A percentile compares a stretch with the other conserved stretches of the same genome.
These are phyloP conservation scores for Prunus davidiana DNA, from an alignment of 306 rosid genomes.

Conservation along the genomic window DNA sequence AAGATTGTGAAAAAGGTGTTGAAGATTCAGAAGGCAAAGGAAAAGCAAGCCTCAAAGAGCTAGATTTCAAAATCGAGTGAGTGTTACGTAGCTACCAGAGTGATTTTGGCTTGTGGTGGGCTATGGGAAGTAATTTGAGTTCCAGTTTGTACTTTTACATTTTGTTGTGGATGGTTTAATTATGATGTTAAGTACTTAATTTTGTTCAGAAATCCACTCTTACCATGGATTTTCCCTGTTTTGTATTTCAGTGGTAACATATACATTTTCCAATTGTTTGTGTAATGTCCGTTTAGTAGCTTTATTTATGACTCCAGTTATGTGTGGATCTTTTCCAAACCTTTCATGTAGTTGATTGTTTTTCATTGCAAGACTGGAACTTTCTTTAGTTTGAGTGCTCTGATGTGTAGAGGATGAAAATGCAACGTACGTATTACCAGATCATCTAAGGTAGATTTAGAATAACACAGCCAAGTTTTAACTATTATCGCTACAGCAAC, in stretches of 20 bases:
- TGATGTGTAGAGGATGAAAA: no score
- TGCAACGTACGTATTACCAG: no score
- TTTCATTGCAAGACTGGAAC: no score
- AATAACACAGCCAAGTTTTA: no score
- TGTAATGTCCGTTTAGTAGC: background rate
- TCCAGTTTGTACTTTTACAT: background rate
- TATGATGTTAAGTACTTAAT: constrained; percentile 1
- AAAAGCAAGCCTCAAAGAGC: constrained; percentile 61
- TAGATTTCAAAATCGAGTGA: constrained; percentile 9
- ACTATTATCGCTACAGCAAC: no score
- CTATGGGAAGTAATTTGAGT: background rate
- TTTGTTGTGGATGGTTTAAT: background rate
- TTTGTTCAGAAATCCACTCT: constrained; percentile 1
- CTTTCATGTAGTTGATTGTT: no score
- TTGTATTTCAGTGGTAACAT: background rate
- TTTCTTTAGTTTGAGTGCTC: no score
- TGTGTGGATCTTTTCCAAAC: background rate
- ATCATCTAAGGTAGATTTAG: no score
- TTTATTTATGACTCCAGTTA: background rate
- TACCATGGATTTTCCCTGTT: constrained; percentile 3
- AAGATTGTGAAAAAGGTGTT: constrained; percentile 89
- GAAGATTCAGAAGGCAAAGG: constrained; percentile 92
- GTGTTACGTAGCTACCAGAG: constrained; percentile 7
- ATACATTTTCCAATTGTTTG: background rate
- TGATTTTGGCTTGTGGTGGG: background rate